Conservation (phyloP, 768 basidiomycete genomes). For the Lactarius psammicola region DNA sequence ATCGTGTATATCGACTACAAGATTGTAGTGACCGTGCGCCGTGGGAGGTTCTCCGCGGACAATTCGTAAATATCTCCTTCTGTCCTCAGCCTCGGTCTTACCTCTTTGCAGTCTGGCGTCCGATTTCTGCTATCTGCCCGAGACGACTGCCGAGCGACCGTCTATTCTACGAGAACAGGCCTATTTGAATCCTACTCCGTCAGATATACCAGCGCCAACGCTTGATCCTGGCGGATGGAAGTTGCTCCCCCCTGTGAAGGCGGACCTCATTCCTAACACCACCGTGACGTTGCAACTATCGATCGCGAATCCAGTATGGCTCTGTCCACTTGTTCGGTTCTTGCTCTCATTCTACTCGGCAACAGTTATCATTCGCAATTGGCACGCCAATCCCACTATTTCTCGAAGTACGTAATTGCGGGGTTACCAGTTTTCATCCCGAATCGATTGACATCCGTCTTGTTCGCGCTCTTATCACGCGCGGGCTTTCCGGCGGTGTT, state of each 20-base stretch:
- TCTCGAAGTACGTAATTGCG: background rate
- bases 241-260: constrained; percentile 19
- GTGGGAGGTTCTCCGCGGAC: constrained; percentile 22
- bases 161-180: constrained; percentile 25
- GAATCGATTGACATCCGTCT: constrained; percentile 19
- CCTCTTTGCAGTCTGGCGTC: constrained; percentile 18
- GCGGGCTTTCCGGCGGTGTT: constrained; percentile 1
- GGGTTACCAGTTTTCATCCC: background rate
- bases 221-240: constrained; percentile 30
- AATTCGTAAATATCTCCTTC: constrained; percentile 17
- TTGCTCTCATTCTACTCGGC: background rate
- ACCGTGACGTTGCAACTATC: constrained; percentile 9
- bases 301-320: constrained; percentile 22
- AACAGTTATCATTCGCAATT: constrained; percentile 21
- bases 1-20: constrained; percentile 29
- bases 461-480: constrained; percentile 18
- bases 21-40: constrained; percentile 18
- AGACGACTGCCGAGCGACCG: constrained; percentile 25
- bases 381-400: constrained; percentile 25
- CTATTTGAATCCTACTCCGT: constrained; percentile 11
- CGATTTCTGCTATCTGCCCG: constrained; percentile 26
- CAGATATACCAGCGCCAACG: constrained; percentile 18
- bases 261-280: background rate
- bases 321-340: background rate
- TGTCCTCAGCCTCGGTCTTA: constrained; percentile 1